Percentiles rank a stretch among this genome's conserved stretches.
These are phyloP conservation scores for Volvox africanus DNA, from an alignment of 139 green algal species.

Conservation along the genomic window DNA sequence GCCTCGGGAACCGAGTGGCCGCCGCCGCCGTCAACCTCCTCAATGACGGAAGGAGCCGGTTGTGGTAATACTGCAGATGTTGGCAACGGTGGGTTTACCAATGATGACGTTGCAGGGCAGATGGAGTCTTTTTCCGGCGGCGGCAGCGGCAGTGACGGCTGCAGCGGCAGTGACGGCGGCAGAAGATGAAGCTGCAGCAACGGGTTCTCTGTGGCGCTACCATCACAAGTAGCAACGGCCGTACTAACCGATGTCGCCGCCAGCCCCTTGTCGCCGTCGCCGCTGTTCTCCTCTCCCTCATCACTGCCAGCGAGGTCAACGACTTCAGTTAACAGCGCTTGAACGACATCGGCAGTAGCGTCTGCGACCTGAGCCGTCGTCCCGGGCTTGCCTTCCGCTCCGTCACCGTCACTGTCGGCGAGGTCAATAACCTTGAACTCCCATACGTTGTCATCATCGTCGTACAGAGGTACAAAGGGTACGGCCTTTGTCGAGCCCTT, in stretches of 20 bases:
- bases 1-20: no score
- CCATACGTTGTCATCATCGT: slow-evolving; percentile 32
- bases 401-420: not conserved
- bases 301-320: not conserved
- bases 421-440: slow-evolving; percentile 4
- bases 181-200: not conserved
- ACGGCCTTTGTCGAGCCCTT: not conserved
- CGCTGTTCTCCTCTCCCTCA: not conserved
- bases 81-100: no score
- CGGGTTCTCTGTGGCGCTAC: not conserved
- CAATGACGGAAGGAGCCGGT: no score
- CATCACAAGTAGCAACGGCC: not conserved
- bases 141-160: not conserved
- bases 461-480: not conserved
- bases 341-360: not conserved
- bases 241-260: not conserved
- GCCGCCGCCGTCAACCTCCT: not conserved
- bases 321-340: not conserved
- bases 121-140: not conserved
- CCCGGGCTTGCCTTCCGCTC: no score
- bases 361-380: not conserved
- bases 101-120: no score
- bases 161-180: no score
- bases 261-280: not conserved
- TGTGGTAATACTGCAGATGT: no score